Base-by-base conservation (phyloP, 306 rosid genomes). In the Spatholobus suberectus region DNA sequence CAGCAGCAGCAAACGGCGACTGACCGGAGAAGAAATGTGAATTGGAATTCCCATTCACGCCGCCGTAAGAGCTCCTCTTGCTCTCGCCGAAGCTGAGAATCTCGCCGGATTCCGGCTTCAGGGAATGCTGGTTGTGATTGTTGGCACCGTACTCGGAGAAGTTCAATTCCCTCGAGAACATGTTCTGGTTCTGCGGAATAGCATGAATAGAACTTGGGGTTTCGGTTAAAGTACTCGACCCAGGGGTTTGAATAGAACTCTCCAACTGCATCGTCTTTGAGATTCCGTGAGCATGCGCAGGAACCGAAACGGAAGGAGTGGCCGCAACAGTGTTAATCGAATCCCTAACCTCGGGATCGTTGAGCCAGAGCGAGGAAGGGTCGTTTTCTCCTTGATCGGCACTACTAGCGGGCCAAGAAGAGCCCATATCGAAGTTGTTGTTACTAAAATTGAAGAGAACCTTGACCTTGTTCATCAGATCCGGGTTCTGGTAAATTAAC, bases 91-190 rank as follows among this genome's bases (percentile, higher is more conserved):
- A 94, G 75, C 89, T 92, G 61, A 96, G 73, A 81, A 96, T 94
- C 88, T 96, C 98, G 0, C 98, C 95, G 0, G 95, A 89, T 76
- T 96, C 98, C 1, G 97, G 98, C 88, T 94, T 96, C 82, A 94
- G 41, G 3, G 86, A 65, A 81, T 88, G 85, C 0, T 84, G 87
- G 21, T 69, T 90, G 9, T 82, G 74, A 32, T 52, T 91, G 9
- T 20, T 41, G 4, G 79, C 89, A 6, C 82, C 89, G 17, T 88
- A 92, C 3, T 91, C 93, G 0, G 97, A 89, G 58, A 93, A 87
- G 75, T 94, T 94, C 71, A 94, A 70, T 68, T 96, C 98, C 26
- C 80, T 81, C 6, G 94, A 11, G 69, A 94, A 90, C 76, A 90
- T 84, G 70, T 90, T 85, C 74, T 92, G 94, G 49, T 81, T 91